Evolutionary conservation across 306 rosid species (phyloP).

Genomic region (Coriaria nepalensis): DNA sequence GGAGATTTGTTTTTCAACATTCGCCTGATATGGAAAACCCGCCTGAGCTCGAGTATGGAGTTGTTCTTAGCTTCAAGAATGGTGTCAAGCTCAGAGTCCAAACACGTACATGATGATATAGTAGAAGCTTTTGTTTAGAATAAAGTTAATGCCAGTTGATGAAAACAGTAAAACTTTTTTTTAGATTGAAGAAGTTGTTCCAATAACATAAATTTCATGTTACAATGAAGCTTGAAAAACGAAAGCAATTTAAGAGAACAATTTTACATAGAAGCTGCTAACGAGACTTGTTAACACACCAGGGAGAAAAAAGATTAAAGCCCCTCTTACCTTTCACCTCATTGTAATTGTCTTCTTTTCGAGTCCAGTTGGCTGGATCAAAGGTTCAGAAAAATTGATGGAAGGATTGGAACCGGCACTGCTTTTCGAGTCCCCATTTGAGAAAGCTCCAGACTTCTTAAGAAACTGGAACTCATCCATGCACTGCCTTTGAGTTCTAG

Average conservation of each 20-base stretch:
- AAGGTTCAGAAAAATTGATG: slow-evolving; percentile 52
- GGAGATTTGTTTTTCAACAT: slow-evolving; percentile 58
- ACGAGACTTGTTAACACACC: background rate
- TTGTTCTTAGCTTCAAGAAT: slow-evolving; percentile 76
- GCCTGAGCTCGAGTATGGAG: slow-evolving; percentile 66
- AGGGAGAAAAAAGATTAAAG: background rate
- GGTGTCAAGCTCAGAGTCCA: slow-evolving; percentile 62
- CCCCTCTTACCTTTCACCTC: slow-evolving; percentile 15
- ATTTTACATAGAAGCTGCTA: slow-evolving; percentile 2
- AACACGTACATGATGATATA: slow-evolving; percentile 20
- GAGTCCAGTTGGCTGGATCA: slow-evolving; percentile 29
- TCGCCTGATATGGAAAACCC: slow-evolving; percentile 80
- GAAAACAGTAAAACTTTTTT: background rate
- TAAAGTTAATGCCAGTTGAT: background rate
- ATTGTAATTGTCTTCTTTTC: slow-evolving; percentile 37
- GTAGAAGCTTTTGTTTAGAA: background rate
- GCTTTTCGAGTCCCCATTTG: slow-evolving; percentile 70
- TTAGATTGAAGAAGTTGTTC: background rate
- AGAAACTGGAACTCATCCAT: slow-evolving; percentile 88
- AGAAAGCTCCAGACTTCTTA: slow-evolving; percentile 43
- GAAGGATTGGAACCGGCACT: slow-evolving; percentile 57
- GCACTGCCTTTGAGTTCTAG: slow-evolving; percentile 58
- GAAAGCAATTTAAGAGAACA: slow-evolving; percentile 5
- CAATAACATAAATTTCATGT: too few relatives aligned
- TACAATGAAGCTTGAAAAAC: background rate